Evolutionary conservation across 352 stramenopile species (phyloP).

Genomic region (Phytophthora brassicae): DNA sequence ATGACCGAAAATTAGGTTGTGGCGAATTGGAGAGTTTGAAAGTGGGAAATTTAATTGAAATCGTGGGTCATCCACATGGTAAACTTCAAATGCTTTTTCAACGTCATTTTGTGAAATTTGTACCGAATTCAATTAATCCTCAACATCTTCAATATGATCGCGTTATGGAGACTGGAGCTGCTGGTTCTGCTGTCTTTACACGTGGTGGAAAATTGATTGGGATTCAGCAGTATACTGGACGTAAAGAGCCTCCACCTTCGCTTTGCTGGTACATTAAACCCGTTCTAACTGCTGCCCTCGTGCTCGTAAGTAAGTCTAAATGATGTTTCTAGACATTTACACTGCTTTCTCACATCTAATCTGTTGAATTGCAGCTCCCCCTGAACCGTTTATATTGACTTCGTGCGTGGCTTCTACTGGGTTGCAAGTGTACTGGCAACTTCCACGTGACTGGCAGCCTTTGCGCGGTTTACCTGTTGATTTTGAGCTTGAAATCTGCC

Average conservation of each 20-base stretch:
- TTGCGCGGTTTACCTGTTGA: conserved; percentile 38
- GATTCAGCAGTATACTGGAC: conserved; percentile 41
- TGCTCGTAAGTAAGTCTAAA: conserved; percentile 64
- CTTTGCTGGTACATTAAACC: conserved; percentile 57
- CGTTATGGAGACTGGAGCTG: conserved; percentile 42
- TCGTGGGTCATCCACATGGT: conserved; percentile 62
- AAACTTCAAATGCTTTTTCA: conserved; percentile 54
- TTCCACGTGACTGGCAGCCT: conserved; percentile 45
- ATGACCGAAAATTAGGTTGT: conserved; percentile 66
- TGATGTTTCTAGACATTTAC: not conserved
- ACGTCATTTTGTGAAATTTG: conserved; percentile 36
- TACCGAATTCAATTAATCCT: conserved; percentile 61
- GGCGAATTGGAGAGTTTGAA: conserved; percentile 26
- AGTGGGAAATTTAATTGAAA: conserved; percentile 37
- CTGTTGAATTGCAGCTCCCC: conserved; percentile 35
- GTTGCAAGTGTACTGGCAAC: conserved; percentile 62
- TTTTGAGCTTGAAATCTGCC: conserved; percentile 64
- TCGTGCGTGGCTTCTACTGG: conserved; percentile 44
- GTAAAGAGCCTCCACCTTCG: conserved; percentile 37
- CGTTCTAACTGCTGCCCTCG: conserved; percentile 44
- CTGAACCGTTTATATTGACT: conserved; percentile 58
- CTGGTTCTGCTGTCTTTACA: conserved; percentile 54
- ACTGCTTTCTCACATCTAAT: not conserved
- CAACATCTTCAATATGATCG: conserved; percentile 45
- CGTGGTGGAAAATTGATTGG: conserved; percentile 59